These are phyloP conservation scores for Kuraishia floccosa DNA, from an alignment of 805 yeast species.

Conservation along the genomic window DNA sequence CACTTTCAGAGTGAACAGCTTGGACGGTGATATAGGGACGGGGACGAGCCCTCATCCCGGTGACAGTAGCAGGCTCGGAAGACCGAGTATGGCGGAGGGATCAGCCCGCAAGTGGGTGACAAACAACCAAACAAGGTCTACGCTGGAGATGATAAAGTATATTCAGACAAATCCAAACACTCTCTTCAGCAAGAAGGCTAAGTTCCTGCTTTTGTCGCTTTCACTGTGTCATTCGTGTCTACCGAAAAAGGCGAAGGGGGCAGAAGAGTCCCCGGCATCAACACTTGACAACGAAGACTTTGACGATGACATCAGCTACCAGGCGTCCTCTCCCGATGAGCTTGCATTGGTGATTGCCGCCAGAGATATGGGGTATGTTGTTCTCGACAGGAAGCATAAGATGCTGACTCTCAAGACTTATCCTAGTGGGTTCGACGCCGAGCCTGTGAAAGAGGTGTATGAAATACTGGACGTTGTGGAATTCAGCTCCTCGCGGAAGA, in stretches of 20 bases:
- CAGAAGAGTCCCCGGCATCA: slow-evolving; percentile 7
- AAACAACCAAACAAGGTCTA: slow-evolving; percentile 27
- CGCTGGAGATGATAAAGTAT: slow-evolving; percentile 57
- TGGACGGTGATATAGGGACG: slow-evolving; percentile 11
- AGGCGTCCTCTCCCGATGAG: slow-evolving; percentile 96
- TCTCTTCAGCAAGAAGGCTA: slow-evolving; percentile 58
- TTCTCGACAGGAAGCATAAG: slow-evolving; percentile 54
- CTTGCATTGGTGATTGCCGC: slow-evolving; percentile 91
- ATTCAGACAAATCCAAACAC: slow-evolving; percentile 65
- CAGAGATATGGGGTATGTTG: slow-evolving; percentile 87
- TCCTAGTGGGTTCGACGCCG: slow-evolving; percentile 67
- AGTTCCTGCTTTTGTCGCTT: slow-evolving; percentile 67
- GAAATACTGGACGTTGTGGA: slow-evolving; percentile 75
- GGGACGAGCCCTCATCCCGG: neutral
- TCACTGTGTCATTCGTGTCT: slow-evolving; percentile 88
- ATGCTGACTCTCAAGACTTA: slow-evolving; percentile 60
- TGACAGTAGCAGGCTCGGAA: neutral
- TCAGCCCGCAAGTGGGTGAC: neutral
- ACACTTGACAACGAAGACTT: slow-evolving; percentile 11
- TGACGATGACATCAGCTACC: slow-evolving; percentile 55
- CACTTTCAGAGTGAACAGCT: slow-evolving; percentile 21
- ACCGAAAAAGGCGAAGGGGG: slow-evolving; percentile 41
- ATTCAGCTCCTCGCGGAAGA: slow-evolving; percentile 76
- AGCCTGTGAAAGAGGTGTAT: slow-evolving; percentile 56
- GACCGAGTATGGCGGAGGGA: neutral